Conservation (phyloP, 2,329 filamentous ascomycete genomes). For the Magnaporthales sp. region DNA sequence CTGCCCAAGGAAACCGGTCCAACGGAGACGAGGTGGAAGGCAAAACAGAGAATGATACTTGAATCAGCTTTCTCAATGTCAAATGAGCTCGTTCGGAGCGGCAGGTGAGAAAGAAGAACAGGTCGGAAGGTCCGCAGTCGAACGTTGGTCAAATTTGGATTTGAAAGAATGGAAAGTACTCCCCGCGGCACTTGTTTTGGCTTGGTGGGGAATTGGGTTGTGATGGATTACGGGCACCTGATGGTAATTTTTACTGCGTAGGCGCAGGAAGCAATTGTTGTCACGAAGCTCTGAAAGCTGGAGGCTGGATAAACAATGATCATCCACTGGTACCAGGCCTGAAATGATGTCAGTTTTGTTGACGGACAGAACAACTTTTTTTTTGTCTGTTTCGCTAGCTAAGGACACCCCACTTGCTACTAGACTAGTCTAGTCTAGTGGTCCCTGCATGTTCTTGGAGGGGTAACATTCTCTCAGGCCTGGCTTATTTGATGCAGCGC, state of each 20-base stretch:
- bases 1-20: neutral
- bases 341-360: neutral
- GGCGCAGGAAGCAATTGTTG: neutral
- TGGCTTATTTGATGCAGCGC: neutral
- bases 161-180: neutral
- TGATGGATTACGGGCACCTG: neutral
- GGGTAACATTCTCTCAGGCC: neutral
- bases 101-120: neutral
- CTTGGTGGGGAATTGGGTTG: neutral
- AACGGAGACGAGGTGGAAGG: neutral
- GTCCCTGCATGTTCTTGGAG: neutral
- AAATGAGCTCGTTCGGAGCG: neutral
- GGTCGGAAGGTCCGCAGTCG: neutral
- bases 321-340: neutral
- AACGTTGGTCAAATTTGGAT: neutral
- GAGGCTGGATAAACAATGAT: neutral
- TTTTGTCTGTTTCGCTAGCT: neutral
- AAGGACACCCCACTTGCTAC: neutral
- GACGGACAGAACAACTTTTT: neutral
- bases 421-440: too few species aligned
- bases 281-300: neutral
- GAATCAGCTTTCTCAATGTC: neutral
- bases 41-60: neutral
- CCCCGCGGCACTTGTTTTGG: neutral
- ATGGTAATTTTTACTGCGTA: neutral